Conservation (phyloP, 345 rosid genomes). For the Lumnitzera racemosa region DNA sequence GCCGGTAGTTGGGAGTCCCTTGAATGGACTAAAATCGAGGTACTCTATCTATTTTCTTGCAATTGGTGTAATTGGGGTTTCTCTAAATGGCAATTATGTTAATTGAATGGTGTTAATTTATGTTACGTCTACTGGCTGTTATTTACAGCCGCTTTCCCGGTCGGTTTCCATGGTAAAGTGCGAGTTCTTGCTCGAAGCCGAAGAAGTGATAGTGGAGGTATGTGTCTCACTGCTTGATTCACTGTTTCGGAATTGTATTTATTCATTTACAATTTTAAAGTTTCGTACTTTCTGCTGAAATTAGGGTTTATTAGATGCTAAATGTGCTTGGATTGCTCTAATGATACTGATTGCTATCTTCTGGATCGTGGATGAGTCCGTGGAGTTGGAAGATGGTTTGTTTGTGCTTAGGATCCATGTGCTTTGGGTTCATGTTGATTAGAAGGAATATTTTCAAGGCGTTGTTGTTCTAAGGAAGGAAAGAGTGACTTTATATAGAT, state of each 20-base stretch:
- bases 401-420: background rate
- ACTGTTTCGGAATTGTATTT: too few relatives aligned
- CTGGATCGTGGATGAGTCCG: background rate
- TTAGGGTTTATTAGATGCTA: background rate
- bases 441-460: background rate
- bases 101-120: too few relatives aligned
- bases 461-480: background rate
- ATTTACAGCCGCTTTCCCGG: constrained; percentile 38
- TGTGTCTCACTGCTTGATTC: too few relatives aligned
- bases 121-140: constrained; percentile 3
- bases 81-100: too few relatives aligned
- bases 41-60: constrained; percentile 1
- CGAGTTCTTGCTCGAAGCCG: constrained; percentile 70
- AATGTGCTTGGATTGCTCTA: too few relatives aligned
- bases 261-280: too few relatives aligned
- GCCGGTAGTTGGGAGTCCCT: constrained; percentile 78
- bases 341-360: too few relatives aligned
- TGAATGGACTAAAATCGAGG: constrained; percentile 82
- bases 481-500: too few relatives aligned
- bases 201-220: constrained; percentile 61
- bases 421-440: background rate
- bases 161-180: constrained; percentile 41
- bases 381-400: background rate
- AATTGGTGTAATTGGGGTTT: too few relatives aligned
- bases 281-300: background rate